Evolutionary conservation across 139 green algal genomes (phyloP).

Genomic region (Auxenochlorella protothecoides): DNA sequence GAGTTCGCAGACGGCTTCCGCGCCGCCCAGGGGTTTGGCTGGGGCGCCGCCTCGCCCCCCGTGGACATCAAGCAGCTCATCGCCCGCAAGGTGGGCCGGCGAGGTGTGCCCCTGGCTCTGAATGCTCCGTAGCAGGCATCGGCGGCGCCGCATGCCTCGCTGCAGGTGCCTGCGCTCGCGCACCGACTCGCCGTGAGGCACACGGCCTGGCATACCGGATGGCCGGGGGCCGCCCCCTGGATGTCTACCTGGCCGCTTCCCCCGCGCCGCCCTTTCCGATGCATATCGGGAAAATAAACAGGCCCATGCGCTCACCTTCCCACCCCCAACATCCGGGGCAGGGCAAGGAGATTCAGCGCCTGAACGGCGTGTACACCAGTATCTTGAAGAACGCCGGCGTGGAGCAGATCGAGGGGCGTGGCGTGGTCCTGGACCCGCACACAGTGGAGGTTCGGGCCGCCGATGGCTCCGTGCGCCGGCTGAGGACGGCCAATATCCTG

Average conservation of each 20-base stretch:
- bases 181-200: too few species aligned
- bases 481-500: conserved; percentile 77
- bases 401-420: conserved; percentile 66
- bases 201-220: too few species aligned
- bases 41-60: conserved; percentile 23
- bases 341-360: conserved; percentile 79
- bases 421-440: conserved; percentile 71
- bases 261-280: too few species aligned
- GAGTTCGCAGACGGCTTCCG: conserved; percentile 75
- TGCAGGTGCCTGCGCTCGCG: too few species aligned
- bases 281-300: neutral
- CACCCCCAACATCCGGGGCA: conserved; percentile 24
- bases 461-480: conserved; percentile 16
- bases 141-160: too few species aligned
- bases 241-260: neutral
- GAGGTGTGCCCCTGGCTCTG: too few species aligned
- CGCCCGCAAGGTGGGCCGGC: conserved; percentile 24
- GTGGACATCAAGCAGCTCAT: conserved; percentile 42
- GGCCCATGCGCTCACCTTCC: neutral
- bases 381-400: conserved; percentile 68
- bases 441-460: conserved; percentile 61
- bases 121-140: too few species aligned
- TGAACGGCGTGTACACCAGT: conserved; percentile 86
- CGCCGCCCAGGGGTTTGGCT: conserved; percentile 79
- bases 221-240: neutral